phyloP scores from a whole-genome alignment of 106 monocot species.

The Platanthera zijinensis region DNA sequence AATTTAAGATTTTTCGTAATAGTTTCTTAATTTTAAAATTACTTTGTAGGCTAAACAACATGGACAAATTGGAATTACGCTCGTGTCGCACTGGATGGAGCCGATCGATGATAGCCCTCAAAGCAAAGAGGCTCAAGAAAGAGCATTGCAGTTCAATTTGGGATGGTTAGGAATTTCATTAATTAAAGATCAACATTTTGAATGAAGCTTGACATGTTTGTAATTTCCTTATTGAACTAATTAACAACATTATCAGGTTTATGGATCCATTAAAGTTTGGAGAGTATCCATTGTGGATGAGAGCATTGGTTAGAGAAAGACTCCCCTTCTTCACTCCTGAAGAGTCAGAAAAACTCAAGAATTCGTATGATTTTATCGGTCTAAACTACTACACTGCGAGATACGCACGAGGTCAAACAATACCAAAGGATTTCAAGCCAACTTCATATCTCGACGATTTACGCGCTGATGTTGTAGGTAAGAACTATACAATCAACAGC shows the following conservation, averaged over 20 bases:
- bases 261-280: slow-evolving; percentile 53
- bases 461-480: too few relatives aligned
- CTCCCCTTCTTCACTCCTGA: slow-evolving; percentile 41
- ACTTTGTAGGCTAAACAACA: slow-evolving; percentile 14
- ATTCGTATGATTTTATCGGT: slow-evolving; percentile 60
- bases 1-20: too few relatives aligned
- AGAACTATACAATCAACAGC: too few relatives aligned
- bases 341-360: slow-evolving; percentile 41
- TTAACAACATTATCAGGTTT: slow-evolving; percentile 25
- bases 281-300: slow-evolving; percentile 54
- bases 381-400: slow-evolving; percentile 56
- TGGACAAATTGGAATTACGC: slow-evolving; percentile 23
- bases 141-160: slow-evolving; percentile 1
- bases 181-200: not conserved
- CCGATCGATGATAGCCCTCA: not conserved
- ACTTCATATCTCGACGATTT: too few relatives aligned
- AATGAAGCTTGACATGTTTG: too few relatives aligned
- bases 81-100: not conserved
- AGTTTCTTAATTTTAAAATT: too few relatives aligned
- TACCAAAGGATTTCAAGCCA: not conserved
- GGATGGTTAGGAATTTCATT: slow-evolving; percentile 7
- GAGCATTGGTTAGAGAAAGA: slow-evolving; percentile 32
- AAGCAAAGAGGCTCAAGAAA: not conserved
- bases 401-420: slow-evolving; percentile 19
- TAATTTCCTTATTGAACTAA: too few relatives aligned